Base-by-base conservation (phyloP, 2,329 filamentous ascomycete genomes). In the Pseudogymnoascus sp. region DNA sequence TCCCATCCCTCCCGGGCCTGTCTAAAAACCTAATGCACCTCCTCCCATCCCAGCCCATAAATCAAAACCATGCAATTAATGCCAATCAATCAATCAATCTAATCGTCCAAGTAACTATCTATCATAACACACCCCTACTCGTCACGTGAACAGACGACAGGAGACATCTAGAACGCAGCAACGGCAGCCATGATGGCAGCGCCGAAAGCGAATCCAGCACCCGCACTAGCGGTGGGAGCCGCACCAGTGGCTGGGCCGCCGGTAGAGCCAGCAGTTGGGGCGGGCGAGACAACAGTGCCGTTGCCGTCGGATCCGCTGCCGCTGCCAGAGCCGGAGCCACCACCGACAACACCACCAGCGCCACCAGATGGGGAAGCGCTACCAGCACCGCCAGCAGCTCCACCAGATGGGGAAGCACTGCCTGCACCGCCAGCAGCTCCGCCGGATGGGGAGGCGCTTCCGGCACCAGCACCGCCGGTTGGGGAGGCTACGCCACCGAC, bases 131-230 rank as follows among this genome's bases (percentile, higher is more conserved):
- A 35, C 26, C 29, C 9, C 50, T n/a, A 21, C 29, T 60, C 21
- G 11, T 37, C 19, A 38, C 5, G 11, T 59, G 11, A 59, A 59
- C 11, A 59, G n/a, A 37, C n/a, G n/a, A n/a, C n/a, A 10, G 19
- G 46, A 56, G n/a, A 38, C 59, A 29, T 60, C 11, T 60, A 60
- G 33, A 60, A 60, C 33, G 37, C 33, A 38, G 59, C 59, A 7
- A 60, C 37, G 19, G 10, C 59, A 60, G 33, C 59, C 59, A 60
- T 60, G 19, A 60, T 42, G 26, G 59, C 59, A 60, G 59, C 59
- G 35, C 33, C 59, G 33, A 42, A 23, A n/a, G 33, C 59, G 19
- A 42, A 13, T 4, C 33, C 37, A 19, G 37, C 33, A 38, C 19
- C 33, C 2, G 59, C 59, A 21, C 19, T 33, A 26, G 33, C 17